Evolutionary conservation across 495 filamentous ascomycete species (phyloP), one percentile per base, ranked within the genome.

Genomic region (Hyaloscypha variabilis): DNA sequence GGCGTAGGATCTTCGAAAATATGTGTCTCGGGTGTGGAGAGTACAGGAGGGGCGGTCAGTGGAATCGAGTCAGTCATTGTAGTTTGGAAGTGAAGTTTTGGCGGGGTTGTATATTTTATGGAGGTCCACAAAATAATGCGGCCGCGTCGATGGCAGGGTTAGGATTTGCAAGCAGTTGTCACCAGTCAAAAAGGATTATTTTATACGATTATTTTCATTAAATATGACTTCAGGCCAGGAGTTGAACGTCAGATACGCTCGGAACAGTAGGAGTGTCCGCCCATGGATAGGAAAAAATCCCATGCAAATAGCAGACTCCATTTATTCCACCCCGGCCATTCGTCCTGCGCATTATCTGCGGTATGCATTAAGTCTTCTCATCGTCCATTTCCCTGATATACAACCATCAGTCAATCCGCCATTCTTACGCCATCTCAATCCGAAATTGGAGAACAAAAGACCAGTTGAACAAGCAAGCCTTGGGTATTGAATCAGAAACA

Each of bases 1-100:
- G 76, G 68, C 3, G 79, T 79, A 5, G 82, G 76, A 62, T 87
- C 81, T 69, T 93, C 89, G 73, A 95, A 88, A 25, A 95, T 82
- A 66, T 94, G 84, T 58, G 88, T 87, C 58, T 93, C 93, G 24
- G 93, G 91, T 2, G 95, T 97, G 0, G 94, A 98, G 52, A 99
- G 87, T 2, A 91, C 87, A 1, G 94, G 94, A 2, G 94, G 77
- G 10, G 78, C 76, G 31, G 67, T 73, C 0, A 80, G 73, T 60
- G 57, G 63, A 13, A 49, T 56, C 21, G 52, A 46, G 49, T 36
- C 62, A 25, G 66, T 39, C 64, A 67, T 63, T 63, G n/a, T 67
- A 46, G 24, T 31, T 51, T 57, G 39, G 17, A 46, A 17, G 39
- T 17, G 39, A 46, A 46, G 19, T 17, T 67, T 63, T 55, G 26